A percentile compares a stretch with the other conserved stretches of the same genome.
These are phyloP conservation scores for Chenopodium quinoa DNA, from an alignment of 148 eudicot species.

Conservation along the genomic window DNA sequence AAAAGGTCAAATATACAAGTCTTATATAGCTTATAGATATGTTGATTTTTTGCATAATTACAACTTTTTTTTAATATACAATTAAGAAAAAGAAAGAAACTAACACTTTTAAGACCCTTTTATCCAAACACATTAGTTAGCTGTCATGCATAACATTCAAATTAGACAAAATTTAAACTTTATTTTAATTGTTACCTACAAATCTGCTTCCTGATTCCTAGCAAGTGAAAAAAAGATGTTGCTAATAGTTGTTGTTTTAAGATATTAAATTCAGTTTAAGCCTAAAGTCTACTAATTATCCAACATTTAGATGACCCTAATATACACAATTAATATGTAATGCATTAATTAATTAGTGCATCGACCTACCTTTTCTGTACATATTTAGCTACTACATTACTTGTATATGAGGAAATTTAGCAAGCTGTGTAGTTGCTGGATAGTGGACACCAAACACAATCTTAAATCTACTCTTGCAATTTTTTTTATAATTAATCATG, in stretches of 20 bases:
- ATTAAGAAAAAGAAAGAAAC: neutral
- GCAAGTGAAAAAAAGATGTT: conserved; percentile 5
- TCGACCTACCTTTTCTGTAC: conserved; percentile 1
- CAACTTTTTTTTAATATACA: neutral
- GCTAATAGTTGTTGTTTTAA: conserved; percentile 5
- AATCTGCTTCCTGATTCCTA: conserved; percentile 22
- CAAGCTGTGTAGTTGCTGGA: neutral
- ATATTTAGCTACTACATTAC: conserved; percentile 15
- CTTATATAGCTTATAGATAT: neutral
- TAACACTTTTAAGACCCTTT: neutral
- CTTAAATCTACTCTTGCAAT: neutral
- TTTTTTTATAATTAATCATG: neutral
- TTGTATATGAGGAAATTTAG: neutral
- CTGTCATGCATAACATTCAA: conserved; percentile 11
- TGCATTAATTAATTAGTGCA: neutral
- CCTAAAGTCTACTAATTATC: neutral
- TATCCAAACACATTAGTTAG: conserved; percentile 16
- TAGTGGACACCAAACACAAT: neutral
- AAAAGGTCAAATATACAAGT: neutral
- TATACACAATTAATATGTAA: neutral
- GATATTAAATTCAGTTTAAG: neutral
- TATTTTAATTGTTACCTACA: conserved; percentile 12
- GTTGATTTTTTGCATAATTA: neutral
- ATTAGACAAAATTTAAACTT: neutral
- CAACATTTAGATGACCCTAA: neutral